Evolutionary conservation across 2,329 filamentous ascomycete species (phyloP), one percentile per base, ranked within the genome.

Genomic region (Fusarium chuoi): DNA sequence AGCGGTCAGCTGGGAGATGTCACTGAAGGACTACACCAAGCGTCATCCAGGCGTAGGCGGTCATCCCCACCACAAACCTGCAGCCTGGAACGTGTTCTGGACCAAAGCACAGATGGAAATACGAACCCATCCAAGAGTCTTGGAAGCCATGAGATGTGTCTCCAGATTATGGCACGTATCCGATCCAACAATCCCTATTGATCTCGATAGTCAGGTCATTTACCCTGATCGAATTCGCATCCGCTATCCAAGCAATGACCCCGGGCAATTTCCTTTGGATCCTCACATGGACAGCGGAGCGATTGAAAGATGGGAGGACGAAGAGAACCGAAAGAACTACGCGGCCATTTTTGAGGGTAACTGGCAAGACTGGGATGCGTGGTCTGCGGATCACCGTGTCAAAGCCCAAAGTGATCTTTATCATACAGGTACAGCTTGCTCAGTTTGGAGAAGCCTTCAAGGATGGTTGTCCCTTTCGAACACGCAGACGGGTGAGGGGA

Each of bases 11-110:
- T 57, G 55, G 55, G 55, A 57, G n/a, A 48, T n/a, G 5, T 26
- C 14, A 13, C 7, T 57, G 5, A 57, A 35, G 41, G 55, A 48
- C 7, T 57, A 57, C 18, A 57, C 55, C 18, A 33, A 35, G 2
- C 55, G 55, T 13, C 55, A 57, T 11, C 39, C 55, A 18, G 39
- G 55, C 11, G 55, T 57, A 17, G 55, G 55, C 3, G 55, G 55
- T 4, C 55, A 57, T 4, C 55, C 55, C 8, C 8, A 57, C 10
- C 55, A 57, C 1, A 57, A 46, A 7, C 55, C 55, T 2, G 55
- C 55, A 48, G 55, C 55, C 7, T 57, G 55, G 55, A 57, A 57
- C 18, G 55, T 57, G n/a, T 57, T 57, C 24, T 57, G 55, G 55
- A 48, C 55, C 14, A 48, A 48, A n/a, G 55, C 55, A 6, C 55